phyloP scores from a whole-genome alignment of 106 monocot species.

The Phalaenopsis aphrodite region DNA sequence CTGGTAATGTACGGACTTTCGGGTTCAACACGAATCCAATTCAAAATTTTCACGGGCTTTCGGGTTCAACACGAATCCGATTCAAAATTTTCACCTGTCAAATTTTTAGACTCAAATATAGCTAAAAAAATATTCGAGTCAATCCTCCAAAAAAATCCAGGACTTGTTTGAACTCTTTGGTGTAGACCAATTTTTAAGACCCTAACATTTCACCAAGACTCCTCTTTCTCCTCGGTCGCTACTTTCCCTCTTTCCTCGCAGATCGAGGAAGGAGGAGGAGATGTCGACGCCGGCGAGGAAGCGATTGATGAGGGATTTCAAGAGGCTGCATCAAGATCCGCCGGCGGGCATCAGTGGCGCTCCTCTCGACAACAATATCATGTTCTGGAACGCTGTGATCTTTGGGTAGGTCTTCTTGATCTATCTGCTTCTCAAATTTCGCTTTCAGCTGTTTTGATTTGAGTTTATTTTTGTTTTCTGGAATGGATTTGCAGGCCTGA shows the following conservation, averaged over 20 bases:
- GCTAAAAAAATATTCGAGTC: too few species aligned
- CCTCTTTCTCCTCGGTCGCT: neutral
- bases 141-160: too few species aligned
- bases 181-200: too few species aligned
- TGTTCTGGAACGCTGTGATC: conserved; percentile 81
- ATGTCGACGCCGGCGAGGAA: conserved; percentile 83
- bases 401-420: conserved; percentile 38
- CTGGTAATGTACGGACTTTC: too few species aligned
- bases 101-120: too few species aligned
- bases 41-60: too few species aligned
- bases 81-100: too few species aligned
- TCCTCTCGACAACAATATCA: conserved; percentile 76
- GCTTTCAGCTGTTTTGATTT: neutral
- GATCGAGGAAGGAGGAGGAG: neutral
- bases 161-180: too few species aligned
- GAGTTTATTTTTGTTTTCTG: neutral
- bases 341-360: conserved; percentile 80
- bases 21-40: too few species aligned
- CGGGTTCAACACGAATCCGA: too few species aligned
- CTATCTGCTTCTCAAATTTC: neutral
- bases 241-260: conserved; percentile 4
- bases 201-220: too few species aligned
- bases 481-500: conserved; percentile 19
- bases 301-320: conserved; percentile 79
- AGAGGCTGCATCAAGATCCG: conserved; percentile 68